These are phyloP conservation scores for Kwoniella sp. DNA, from an alignment of 768 basidiomycete species.

Conservation along the genomic window DNA sequence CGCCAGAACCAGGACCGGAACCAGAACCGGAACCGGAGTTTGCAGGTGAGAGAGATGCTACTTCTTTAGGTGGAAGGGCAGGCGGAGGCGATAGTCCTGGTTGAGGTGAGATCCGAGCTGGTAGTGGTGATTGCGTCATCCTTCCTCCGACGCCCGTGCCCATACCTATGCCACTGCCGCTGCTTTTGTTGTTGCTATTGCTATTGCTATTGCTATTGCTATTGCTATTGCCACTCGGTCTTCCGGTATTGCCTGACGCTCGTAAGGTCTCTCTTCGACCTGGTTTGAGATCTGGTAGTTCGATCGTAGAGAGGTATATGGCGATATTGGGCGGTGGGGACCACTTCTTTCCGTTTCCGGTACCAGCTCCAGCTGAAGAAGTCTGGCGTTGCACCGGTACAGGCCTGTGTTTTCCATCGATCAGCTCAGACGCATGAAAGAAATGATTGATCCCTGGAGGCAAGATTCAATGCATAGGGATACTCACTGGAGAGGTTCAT, in stretches of 20 bases:
- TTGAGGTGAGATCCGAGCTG: background rate
- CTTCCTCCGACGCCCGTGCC: too few species aligned
- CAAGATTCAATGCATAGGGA: too few species aligned
- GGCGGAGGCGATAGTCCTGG: background rate
- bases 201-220: too few species aligned
- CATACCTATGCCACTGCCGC: too few species aligned
- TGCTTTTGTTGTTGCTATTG: too few species aligned
- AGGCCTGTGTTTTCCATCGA: background rate
- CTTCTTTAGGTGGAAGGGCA: conserved; percentile 2
- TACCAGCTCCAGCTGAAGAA: too few species aligned
- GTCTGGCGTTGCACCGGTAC: background rate
- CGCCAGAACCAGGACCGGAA: background rate
- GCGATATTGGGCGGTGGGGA: conserved; percentile 45
- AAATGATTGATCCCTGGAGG: too few species aligned
- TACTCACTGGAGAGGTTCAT: conserved; percentile 28
- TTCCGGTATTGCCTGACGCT: background rate
- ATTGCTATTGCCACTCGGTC: background rate
- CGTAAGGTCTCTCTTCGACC: conserved; percentile 19
- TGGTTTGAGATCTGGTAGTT: conserved; percentile 52
- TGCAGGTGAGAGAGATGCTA: background rate
- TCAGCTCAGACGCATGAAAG: too few species aligned
- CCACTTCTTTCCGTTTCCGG: conserved; percentile 26
- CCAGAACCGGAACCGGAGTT: background rate
- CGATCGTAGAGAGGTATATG: conserved; percentile 53
- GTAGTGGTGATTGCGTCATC: background rate